Evolutionary conservation across 306 rosid species (phyloP), one percentile per base, ranked within the genome.

Genomic region (Senna siamea): DNA sequence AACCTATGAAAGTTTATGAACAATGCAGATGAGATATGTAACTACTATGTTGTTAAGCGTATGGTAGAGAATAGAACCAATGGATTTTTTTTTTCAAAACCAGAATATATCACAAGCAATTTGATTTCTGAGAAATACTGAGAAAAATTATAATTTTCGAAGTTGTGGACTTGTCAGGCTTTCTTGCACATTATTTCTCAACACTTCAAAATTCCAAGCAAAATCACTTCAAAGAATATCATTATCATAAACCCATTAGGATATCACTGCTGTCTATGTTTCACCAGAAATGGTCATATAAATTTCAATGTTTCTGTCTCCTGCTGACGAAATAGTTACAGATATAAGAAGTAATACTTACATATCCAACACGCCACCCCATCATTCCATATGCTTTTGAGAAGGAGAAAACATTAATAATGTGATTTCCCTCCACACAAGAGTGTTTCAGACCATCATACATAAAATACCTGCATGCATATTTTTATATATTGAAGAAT

Each of bases 291-390:
- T 7, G 15, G 8, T 53, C 54, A 69, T 4, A 50, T 30, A 43
- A 61, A 54, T 61, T 47, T 23, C 32, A 66, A 9, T 30, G 30
- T 58, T 56, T 30, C 35, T 47, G 41, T 28, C 23, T 28, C 41
- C 22, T 18, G 50, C 22, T 67, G 50, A 64, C 9, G 23, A 47
- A 66, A 51, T 53, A 44, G 32, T n/a, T 32, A 52, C 10, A 19
- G 69, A n/a, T 6, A 69, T 64, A 10, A 66, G 69, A 53, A 51
- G 60, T 3, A 10, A 23, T 18, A 70, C 96, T 92, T 86, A 95
- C 99, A 64, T 95, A 95, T 82, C 99, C 99, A 46, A 95, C 86
- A n/a, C 99, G 90, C 99, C 99, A 95, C 63, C 99, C 99, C 99
- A 94, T 94, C 99, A 94, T 94, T 72, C 99, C 99, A 66, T 92